Conservation (phyloP, 148 eudicot genomes). For the Mesembryanthemum crystallinum region DNA sequence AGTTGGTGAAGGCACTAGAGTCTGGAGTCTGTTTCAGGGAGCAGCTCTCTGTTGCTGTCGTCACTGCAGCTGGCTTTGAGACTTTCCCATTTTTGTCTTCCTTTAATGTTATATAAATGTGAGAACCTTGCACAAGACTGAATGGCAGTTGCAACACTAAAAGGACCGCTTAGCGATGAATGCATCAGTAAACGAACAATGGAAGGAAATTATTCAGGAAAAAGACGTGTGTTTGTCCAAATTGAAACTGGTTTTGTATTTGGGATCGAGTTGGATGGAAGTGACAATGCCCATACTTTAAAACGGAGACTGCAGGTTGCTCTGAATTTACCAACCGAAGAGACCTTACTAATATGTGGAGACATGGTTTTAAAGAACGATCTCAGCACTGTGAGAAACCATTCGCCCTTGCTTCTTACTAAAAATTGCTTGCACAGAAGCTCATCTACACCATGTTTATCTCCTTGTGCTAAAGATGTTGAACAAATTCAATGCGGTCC, state of each 20-base stretch:
- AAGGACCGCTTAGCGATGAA: constrained; percentile 24
- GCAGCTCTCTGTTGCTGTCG: constrained; percentile 29
- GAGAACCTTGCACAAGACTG: constrained; percentile 28
- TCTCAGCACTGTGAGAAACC: constrained; percentile 31
- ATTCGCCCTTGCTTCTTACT: constrained; percentile 37
- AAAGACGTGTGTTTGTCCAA: constrained; percentile 41
- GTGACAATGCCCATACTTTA: constrained; percentile 38
- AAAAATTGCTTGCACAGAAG: constrained; percentile 37
- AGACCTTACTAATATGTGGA: constrained; percentile 35
- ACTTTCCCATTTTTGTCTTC: constrained; percentile 16
- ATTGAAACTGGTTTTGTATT: constrained; percentile 41
- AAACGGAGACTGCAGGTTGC: constrained; percentile 38
- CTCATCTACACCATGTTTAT: constrained; percentile 47
- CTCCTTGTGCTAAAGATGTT: constrained; percentile 29
- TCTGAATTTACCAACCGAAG: constrained; percentile 35
- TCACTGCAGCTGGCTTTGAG: constrained; percentile 20
- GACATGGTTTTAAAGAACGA: constrained; percentile 38
- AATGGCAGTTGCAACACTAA: constrained; percentile 39
- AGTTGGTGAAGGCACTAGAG: constrained; percentile 22
- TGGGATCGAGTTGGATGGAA: constrained; percentile 39
- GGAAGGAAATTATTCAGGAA: constrained; percentile 34
- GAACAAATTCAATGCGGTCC: constrained; percentile 32
- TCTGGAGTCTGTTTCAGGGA: constrained; percentile 26
- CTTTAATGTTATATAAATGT: constrained; percentile 36
- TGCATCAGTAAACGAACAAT: constrained; percentile 22